A percentile compares a stretch with the other conserved stretches of the same genome.
These are phyloP conservation scores for Graphilbum fragrans DNA, from an alignment of 2,329 filamentous ascomycete species.

Conservation along the genomic window DNA sequence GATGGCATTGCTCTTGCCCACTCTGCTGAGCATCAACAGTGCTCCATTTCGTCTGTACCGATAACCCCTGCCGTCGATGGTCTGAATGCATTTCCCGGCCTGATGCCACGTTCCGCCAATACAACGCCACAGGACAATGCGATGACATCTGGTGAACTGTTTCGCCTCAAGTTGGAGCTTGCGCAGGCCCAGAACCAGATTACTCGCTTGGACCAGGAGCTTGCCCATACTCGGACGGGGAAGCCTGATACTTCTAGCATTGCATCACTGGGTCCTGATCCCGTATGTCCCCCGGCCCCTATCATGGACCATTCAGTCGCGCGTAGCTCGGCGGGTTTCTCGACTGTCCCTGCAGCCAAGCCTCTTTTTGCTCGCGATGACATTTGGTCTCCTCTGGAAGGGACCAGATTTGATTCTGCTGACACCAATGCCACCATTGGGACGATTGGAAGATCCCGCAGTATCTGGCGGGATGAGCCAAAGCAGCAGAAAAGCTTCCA, in stretches of 20 bases:
- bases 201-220: conserved; percentile 57
- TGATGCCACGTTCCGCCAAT: conserved; percentile 41
- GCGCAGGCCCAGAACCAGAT: conserved; percentile 60
- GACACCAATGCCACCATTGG: conserved; percentile 38
- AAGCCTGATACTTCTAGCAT: conserved; percentile 46
- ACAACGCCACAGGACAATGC: conserved; percentile 30
- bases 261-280: background rate
- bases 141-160: conserved; percentile 42
- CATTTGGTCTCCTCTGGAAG: conserved; percentile 41
- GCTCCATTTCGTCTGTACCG: conserved; percentile 43
- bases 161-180: conserved; percentile 58
- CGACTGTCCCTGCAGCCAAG: conserved; percentile 18
- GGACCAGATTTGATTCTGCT: conserved; percentile 43
- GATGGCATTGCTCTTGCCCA: conserved; percentile 22
- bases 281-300: conserved; percentile 2
- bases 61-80: conserved; percentile 49
- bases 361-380: conserved; percentile 27
- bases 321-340: conserved; percentile 8
- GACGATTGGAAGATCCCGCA: conserved; percentile 6
- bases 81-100: conserved; percentile 29
- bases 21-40: conserved; percentile 34
- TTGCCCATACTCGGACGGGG: conserved; percentile 47
- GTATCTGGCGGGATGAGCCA: conserved; percentile 16
- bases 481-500: conserved; percentile 24
- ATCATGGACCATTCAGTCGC: conserved; percentile 3